Conservation (phyloP, 495 filamentous ascomycete species). For the Neurospora africana region DNA sequence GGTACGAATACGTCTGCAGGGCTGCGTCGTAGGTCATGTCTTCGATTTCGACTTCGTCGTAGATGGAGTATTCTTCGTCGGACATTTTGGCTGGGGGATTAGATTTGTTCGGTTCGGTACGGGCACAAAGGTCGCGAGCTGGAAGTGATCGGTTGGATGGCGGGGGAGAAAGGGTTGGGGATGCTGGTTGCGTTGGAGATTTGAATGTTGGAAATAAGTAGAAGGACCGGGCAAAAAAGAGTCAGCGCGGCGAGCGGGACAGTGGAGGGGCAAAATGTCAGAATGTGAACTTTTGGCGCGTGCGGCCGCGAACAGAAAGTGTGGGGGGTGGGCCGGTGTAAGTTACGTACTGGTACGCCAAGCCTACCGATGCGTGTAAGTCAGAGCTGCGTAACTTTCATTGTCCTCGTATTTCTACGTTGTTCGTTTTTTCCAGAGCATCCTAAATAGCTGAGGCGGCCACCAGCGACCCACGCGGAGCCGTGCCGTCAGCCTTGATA, state of each 20-base stretch:
- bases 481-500: not conserved
- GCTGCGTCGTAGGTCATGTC: conserved; percentile 89
- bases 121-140: not conserved
- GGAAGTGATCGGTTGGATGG: not conserved
- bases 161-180: not conserved
- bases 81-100: conserved; percentile 40
- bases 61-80: conserved; percentile 58
- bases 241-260: not conserved
- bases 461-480: not conserved
- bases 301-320: not conserved
- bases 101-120: not conserved
- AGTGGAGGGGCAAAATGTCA: not conserved
- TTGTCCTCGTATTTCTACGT: not conserved
- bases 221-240: not conserved
- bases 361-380: not conserved
- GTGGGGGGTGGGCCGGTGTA: not conserved
- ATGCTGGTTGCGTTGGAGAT: not conserved
- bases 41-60: conserved; percentile 99
- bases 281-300: not conserved
- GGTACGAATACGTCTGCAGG: conserved; percentile 84
- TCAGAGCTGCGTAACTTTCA: not conserved
- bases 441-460: too few species aligned
- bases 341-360: not conserved
- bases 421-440: too few species aligned
- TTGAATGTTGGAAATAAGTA: not conserved